Evolutionary conservation across 495 filamentous ascomycete genomes (phyloP).

Genomic region (Neurospora sublineolata): DNA sequence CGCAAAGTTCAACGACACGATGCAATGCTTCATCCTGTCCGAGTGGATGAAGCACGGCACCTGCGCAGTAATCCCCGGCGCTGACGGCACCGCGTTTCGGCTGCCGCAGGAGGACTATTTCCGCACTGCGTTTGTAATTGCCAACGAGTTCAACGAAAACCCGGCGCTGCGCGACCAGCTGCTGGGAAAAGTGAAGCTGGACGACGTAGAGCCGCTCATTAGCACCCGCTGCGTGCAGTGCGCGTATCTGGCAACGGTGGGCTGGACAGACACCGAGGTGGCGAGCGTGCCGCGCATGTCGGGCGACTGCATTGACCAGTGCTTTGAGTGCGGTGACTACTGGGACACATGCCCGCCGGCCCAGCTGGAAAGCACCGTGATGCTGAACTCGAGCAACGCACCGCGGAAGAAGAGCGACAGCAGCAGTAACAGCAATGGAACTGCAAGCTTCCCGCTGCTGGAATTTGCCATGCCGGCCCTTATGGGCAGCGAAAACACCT

Average conservation of each 20-base stretch:
- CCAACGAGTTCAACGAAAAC: slow-evolving; percentile 1
- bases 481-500: background rate
- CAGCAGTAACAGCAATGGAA: background rate
- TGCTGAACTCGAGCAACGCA: background rate
- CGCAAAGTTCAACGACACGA: background rate
- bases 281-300: slow-evolving; percentile 1
- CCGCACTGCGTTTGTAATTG: background rate
- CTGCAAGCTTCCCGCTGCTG: background rate
- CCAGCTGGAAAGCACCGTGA: slow-evolving; percentile 1
- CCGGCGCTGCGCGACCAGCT: background rate
- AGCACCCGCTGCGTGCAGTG: slow-evolving; percentile 3
- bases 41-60: slow-evolving; percentile 5
- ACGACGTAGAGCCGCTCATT: slow-evolving; percentile 1
- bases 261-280: background rate
- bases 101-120: slow-evolving; percentile 1
- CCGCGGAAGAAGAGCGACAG: background rate
- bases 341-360: slow-evolving; percentile 1
- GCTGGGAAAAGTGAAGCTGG: background rate
- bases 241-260: background rate
- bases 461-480: background rate
- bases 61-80: slow-evolving; percentile 1
- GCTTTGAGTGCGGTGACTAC: background rate
- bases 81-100: slow-evolving; percentile 1
- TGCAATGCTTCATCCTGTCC: slow-evolving; percentile 1
- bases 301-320: background rate